A percentile compares a stretch with the other conserved stretches of the same genome.
These are phyloP conservation scores for Paraurostyla sp. DNA, from an alignment of 73 alveolate species.

Conservation along the genomic window DNA sequence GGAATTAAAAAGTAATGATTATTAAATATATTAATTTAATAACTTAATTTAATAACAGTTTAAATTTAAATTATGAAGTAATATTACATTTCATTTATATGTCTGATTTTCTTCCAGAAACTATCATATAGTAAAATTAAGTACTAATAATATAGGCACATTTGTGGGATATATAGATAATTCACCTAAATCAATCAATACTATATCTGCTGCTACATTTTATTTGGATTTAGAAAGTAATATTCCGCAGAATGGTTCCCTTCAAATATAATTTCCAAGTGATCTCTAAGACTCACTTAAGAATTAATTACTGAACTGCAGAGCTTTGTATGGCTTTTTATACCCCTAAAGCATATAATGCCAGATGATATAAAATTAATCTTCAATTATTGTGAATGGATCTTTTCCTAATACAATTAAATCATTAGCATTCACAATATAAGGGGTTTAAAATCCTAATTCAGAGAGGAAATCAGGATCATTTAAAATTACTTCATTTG, in stretches of 20 bases:
- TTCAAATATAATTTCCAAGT: not conserved
- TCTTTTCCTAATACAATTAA: not conserved
- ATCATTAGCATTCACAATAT: slow-evolving; percentile 1
- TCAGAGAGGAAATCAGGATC: slow-evolving; percentile 8
- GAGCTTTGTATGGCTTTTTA: slow-evolving; percentile 1
- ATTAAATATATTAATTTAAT: too few species aligned
- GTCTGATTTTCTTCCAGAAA: too few species aligned
- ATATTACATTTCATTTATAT: too few species aligned
- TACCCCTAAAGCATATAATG: not conserved
- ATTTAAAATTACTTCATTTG: not conserved
- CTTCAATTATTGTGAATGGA: not conserved
- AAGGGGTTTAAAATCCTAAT: not conserved
- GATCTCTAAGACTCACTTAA: not conserved
- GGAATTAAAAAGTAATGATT: too few species aligned
- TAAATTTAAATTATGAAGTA: too few species aligned
- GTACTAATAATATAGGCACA: not conserved
- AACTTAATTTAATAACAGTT: too few species aligned
- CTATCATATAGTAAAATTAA: too few species aligned
- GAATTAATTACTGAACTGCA: not conserved
- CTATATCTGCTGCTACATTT: not conserved
- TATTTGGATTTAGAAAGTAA: slow-evolving; percentile 8
- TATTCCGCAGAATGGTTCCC: not conserved
- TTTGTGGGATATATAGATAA: not conserved
- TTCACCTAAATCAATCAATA: not conserved
- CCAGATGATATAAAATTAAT: not conserved